Evolutionary conservation across 768 basidiomycete genomes (phyloP).

Genomic region (Pholiota microspora): DNA sequence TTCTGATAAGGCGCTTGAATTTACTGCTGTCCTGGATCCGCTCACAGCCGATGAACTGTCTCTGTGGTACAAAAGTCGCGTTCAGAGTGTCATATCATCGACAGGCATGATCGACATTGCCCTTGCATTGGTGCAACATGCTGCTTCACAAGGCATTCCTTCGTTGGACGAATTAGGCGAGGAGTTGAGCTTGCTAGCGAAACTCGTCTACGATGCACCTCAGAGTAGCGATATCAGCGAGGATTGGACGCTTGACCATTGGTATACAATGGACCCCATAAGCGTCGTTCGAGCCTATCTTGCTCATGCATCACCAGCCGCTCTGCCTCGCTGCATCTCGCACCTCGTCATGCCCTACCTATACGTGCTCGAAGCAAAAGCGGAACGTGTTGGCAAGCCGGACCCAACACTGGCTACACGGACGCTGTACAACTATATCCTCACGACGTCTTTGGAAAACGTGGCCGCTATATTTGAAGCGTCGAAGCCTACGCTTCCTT

Average conservation of each 20-base stretch:
- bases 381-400: slow-evolving; percentile 74
- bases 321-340: slow-evolving; percentile 65
- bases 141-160: slow-evolving; percentile 74
- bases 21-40: slow-evolving; percentile 24
- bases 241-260: slow-evolving; percentile 76
- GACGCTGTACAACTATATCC: slow-evolving; percentile 69
- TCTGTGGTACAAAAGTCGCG: slow-evolving; percentile 72
- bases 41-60: slow-evolving; percentile 52
- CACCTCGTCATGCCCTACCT: slow-evolving; percentile 89
- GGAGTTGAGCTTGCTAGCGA: slow-evolving; percentile 83
- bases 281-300: slow-evolving; percentile 77
- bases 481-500: slow-evolving; percentile 85
- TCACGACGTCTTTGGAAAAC: slow-evolving; percentile 63
- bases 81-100: slow-evolving; percentile 55
- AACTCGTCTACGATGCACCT: slow-evolving; percentile 82
- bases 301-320: slow-evolving; percentile 61
- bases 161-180: slow-evolving; percentile 86
- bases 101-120: slow-evolving; percentile 81
- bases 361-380: slow-evolving; percentile 85
- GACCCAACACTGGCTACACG: slow-evolving; percentile 66
- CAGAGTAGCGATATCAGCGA: slow-evolving; percentile 40
- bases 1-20: slow-evolving; percentile 14
- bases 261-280: slow-evolving; percentile 66
- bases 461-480: slow-evolving; percentile 81
- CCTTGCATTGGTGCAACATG: slow-evolving; percentile 80